Conservation (phyloP, 2,329 filamentous ascomycete species). For the Harringtonia lauricola region DNA sequence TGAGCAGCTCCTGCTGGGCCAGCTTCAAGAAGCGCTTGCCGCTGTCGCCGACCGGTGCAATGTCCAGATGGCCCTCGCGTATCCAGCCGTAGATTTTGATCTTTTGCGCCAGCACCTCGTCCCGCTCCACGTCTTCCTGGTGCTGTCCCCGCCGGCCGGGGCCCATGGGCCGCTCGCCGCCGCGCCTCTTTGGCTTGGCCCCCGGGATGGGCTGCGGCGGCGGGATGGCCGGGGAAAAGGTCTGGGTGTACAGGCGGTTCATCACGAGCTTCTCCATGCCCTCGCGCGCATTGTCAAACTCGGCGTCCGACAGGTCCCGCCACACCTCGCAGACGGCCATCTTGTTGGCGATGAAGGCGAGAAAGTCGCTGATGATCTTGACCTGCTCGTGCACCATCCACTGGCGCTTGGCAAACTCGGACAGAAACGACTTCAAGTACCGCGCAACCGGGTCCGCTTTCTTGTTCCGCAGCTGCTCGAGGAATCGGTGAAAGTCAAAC, state of each 20-base stretch:
- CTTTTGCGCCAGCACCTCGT: conserved; percentile 93
- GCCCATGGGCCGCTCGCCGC: conserved; percentile 56
- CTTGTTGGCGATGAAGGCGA: conserved; percentile 95
- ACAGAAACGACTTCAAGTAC: conserved; percentile 87
- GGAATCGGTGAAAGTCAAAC: conserved; percentile 94
- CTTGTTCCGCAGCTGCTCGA: conserved; percentile 90
- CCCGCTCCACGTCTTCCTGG: conserved; percentile 93
- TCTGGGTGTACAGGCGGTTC: conserved; percentile 92
- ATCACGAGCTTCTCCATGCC: conserved; percentile 99
- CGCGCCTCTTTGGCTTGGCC: conserved; percentile 56
- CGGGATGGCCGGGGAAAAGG: conserved; percentile 88
- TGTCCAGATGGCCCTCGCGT: conserved; percentile 84
- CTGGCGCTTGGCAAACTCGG: conserved; percentile 92
- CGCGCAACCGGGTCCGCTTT: conserved; percentile 97
- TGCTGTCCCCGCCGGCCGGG: conserved; percentile 89
- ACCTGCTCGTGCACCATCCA: conserved; percentile 99
- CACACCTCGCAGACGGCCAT: conserved; percentile 97
- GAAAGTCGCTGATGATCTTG: conserved; percentile 94
- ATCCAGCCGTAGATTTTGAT: conserved; percentile 97
- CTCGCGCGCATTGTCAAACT: conserved; percentile 96
- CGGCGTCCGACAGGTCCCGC: conserved; percentile 88
- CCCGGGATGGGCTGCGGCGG: conserved; percentile 63
- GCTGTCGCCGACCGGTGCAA: conserved; percentile 72
- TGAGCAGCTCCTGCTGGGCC: conserved; percentile 87
- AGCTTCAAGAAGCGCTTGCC: conserved; percentile 79